phyloP scores from a whole-genome alignment of 345 rosid genomes.

The Syzygium aqueum region DNA sequence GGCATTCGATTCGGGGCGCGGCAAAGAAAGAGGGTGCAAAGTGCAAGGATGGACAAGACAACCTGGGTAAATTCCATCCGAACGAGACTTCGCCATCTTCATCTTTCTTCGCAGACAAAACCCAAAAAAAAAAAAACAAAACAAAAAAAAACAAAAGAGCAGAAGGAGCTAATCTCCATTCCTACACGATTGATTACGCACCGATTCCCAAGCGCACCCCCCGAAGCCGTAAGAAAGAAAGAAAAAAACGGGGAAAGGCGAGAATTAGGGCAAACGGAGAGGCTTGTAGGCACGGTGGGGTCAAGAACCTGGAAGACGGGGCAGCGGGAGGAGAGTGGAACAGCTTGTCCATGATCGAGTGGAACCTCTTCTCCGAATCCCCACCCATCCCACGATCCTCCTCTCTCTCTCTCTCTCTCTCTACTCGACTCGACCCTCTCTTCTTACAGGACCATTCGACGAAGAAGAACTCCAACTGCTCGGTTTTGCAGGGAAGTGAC shows the following conservation, averaged over 20 bases:
- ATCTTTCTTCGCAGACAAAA: not conserved
- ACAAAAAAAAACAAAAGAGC: too few species aligned
- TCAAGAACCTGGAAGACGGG: constrained; percentile 36
- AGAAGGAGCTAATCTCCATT: not conserved
- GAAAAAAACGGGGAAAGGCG: not conserved
- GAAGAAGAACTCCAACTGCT: not conserved
- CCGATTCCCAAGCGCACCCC: not conserved
- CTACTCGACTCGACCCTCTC: not conserved
- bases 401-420: not conserved
- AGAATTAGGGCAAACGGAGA: not conserved
- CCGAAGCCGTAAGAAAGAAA: not conserved
- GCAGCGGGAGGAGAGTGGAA: constrained; percentile 37
- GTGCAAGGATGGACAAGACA: not conserved
- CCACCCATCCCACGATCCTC: constrained; percentile 29
- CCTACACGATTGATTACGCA: not conserved
- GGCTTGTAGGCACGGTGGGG: not conserved
- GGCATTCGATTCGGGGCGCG: not conserved
- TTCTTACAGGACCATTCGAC: not conserved
- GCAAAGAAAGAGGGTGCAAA: not conserved
- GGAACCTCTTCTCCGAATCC: constrained; percentile 76
- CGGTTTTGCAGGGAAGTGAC: not conserved
- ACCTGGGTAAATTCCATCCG: not conserved
- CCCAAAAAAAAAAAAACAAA: not conserved
- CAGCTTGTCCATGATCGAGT: constrained; percentile 83
- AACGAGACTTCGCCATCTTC: not conserved